Evolutionary conservation across 2,329 filamentous ascomycete genomes (phyloP).

Genomic region (Scedosporium boydii): DNA sequence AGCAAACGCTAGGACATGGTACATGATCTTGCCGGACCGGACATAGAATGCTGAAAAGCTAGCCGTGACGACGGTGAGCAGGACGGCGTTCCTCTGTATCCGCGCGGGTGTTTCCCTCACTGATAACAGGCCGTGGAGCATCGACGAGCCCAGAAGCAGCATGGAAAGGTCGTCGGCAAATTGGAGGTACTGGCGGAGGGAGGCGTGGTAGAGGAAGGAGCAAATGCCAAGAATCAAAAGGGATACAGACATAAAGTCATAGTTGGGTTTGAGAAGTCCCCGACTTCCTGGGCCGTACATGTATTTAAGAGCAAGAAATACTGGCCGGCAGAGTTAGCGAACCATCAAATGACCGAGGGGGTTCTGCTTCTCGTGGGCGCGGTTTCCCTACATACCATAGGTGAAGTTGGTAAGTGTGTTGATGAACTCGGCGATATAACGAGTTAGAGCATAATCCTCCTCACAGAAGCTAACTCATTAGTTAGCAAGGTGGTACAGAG

Average conservation of each 20-base stretch:
- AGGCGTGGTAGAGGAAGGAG: conserved; percentile 35
- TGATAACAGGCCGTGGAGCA: conserved; percentile 40
- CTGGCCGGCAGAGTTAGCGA: conserved; percentile 14
- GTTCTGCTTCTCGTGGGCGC: background rate
- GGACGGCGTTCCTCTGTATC: conserved; percentile 21
- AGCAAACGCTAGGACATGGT: conserved; percentile 30
- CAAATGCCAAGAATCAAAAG: conserved; percentile 30
- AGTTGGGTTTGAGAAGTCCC: conserved; percentile 19
- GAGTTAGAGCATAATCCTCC: conserved; percentile 38
- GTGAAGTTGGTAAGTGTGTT: conserved; percentile 31
- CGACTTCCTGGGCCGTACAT: conserved; percentile 22
- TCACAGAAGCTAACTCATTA: conserved; percentile 23
- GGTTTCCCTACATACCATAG: conserved; percentile 13
- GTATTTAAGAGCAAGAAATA: conserved; percentile 30
- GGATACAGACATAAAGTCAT: conserved; percentile 31
- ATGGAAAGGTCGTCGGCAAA: conserved; percentile 50
- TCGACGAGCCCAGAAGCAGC: conserved; percentile 41
- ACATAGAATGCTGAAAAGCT: conserved; percentile 33
- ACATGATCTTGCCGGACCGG: conserved; percentile 29
- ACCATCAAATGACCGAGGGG: background rate
- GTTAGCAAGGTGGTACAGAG: background rate
- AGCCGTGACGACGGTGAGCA: conserved; percentile 27
- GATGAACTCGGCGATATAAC: conserved; percentile 33
- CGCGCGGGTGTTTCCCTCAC: conserved; percentile 28
- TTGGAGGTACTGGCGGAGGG: conserved; percentile 30